Evolutionary conservation across 2,329 filamentous ascomycete genomes (phyloP).

Genomic region (Fonsecaea monophora): DNA sequence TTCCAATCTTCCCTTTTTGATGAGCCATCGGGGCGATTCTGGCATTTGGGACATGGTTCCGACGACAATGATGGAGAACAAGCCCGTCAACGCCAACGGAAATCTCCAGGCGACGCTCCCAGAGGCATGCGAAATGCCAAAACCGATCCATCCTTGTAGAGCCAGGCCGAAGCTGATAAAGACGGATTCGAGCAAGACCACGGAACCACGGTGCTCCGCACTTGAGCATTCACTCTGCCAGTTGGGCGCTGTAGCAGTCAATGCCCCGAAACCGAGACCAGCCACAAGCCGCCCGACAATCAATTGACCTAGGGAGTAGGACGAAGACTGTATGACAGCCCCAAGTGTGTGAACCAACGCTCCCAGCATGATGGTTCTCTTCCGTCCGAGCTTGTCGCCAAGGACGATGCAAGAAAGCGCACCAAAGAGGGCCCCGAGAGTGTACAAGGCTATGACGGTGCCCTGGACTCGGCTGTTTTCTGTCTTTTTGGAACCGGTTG

Average conservation of each 20-base stretch:
- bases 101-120: not conserved
- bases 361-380: not conserved
- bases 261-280: not conserved
- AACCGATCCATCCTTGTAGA: not conserved
- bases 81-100: not conserved
- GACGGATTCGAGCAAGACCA: not conserved
- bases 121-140: not conserved
- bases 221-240: not conserved
- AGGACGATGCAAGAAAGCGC: not conserved
- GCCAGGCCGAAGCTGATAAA: not conserved
- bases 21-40: not conserved
- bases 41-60: not conserved
- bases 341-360: not conserved
- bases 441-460: no score
- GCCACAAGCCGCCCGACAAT: not conserved
- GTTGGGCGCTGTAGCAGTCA: not conserved
- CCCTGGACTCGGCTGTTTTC: no score
- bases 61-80: not conserved
- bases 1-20: not conserved
- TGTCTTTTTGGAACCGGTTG: no score
- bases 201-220: no score
- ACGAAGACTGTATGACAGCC: not conserved
- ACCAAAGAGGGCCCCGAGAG: no score
- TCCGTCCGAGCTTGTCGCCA: not conserved
- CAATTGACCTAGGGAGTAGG: not conserved